Conservation (phyloP, 305 asterid genomes). For the Euphrasia arctica region DNA sequence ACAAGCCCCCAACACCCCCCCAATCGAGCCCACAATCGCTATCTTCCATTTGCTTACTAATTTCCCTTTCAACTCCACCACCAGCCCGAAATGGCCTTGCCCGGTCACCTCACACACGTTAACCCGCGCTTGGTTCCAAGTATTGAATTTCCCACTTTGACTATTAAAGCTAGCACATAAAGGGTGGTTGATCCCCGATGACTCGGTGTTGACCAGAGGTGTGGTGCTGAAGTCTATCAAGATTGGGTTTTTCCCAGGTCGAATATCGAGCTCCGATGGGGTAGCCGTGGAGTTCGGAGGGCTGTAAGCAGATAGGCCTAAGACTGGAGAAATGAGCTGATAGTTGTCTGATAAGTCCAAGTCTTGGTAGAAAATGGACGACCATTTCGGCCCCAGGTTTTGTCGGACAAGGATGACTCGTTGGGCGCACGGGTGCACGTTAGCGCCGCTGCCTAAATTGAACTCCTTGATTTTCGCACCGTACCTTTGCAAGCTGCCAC, state of each 20-base stretch:
- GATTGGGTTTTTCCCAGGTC: slow-evolving; percentile 39
- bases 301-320: slow-evolving; percentile 62
- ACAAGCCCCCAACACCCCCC: slow-evolving; percentile 65
- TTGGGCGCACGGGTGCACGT: slow-evolving; percentile 47
- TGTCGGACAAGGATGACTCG: slow-evolving; percentile 62
- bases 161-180: slow-evolving; percentile 63
- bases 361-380: slow-evolving; percentile 54
- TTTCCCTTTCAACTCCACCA: slow-evolving; percentile 50
- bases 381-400: slow-evolving; percentile 66
- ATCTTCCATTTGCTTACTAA: slow-evolving; percentile 37
- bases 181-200: slow-evolving; percentile 50
- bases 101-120: slow-evolving; percentile 44
- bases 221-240: slow-evolving; percentile 51
- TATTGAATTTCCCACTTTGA: slow-evolving; percentile 40
- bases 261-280: slow-evolving; percentile 23
- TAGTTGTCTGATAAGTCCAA: slow-evolving; percentile 52
- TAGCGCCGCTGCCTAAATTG: slow-evolving; percentile 37
- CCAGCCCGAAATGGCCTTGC: slow-evolving; percentile 70
- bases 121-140: slow-evolving; percentile 38
- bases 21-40: slow-evolving; percentile 67
- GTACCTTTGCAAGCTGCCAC: slow-evolving; percentile 78
- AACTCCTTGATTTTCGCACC: slow-evolving; percentile 68
- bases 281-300: slow-evolving; percentile 16
- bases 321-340: slow-evolving; percentile 62
- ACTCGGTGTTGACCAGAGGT: slow-evolving; percentile 11